Percentiles rank a stretch among this genome's conserved stretches.
These are phyloP conservation scores for Glaciozyma martinii DNA, from an alignment of 768 basidiomycete species.

Conservation along the genomic window DNA sequence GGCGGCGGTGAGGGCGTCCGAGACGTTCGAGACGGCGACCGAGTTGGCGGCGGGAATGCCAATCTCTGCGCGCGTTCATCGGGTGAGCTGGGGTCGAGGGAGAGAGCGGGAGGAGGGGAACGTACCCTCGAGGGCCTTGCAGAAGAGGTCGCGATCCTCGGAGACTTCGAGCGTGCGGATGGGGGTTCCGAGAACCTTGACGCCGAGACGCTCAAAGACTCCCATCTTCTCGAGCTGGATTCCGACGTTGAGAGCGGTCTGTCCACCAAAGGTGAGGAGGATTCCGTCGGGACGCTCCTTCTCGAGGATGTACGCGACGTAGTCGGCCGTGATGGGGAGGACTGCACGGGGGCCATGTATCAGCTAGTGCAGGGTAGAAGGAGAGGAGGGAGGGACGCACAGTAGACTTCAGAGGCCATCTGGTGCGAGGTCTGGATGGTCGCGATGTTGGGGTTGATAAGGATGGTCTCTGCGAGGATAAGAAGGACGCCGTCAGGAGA, in stretches of 20 bases:
- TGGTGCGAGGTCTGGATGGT: conserved; percentile 99
- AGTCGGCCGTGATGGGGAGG: conserved; percentile 88
- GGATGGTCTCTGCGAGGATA: conserved; percentile 44
- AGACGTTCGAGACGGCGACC: conserved; percentile 90
- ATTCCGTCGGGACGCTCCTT: conserved; percentile 97
- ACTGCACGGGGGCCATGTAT: conserved; percentile 36
- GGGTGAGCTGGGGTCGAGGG: neutral
- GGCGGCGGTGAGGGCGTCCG: conserved; percentile 83
- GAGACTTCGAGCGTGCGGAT: conserved; percentile 89
- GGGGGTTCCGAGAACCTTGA: conserved; percentile 89
- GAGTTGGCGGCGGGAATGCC: conserved; percentile 92
- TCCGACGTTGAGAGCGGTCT: conserved; percentile 94
- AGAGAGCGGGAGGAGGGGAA: conserved; percentile 1
- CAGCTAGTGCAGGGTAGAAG: neutral
- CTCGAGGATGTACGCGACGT: conserved; percentile 96
- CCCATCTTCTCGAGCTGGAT: conserved; percentile 96
- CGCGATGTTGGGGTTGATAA: conserved; percentile 95
- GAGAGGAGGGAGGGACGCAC: neutral
- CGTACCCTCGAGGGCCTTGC: conserved; percentile 87
- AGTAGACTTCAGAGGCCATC: conserved; percentile 93
- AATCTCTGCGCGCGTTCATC: conserved; percentile 57
- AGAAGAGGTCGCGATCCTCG: conserved; percentile 94
- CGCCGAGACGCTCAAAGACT: conserved; percentile 78
- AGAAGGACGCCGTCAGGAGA: neutral
- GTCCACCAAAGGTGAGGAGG: conserved; percentile 93